Conservation (phyloP, 768 basidiomycete genomes). For the Tremella yokohamensis region DNA sequence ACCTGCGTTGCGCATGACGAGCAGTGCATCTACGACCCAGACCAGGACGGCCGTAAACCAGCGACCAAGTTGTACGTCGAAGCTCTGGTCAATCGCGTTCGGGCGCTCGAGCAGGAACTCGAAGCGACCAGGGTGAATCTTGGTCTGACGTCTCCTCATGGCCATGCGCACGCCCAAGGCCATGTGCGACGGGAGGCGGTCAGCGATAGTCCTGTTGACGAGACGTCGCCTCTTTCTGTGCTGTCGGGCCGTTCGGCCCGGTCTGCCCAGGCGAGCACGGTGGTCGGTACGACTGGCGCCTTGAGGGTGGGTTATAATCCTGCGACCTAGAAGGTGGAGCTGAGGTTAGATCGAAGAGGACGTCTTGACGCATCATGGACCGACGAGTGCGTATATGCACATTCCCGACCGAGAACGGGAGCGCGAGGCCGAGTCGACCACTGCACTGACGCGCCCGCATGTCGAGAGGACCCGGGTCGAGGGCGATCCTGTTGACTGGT, state of each 20-base stretch:
- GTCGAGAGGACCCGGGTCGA: neutral
- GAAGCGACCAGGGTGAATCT: conserved; percentile 5
- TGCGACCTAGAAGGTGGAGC: too few relatives aligned
- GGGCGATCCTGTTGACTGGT: neutral
- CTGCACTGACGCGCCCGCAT: neutral
- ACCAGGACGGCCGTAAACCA: conserved; percentile 43
- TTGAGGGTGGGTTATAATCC: neutral
- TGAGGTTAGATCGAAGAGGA: conserved; percentile 8
- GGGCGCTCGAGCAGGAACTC: conserved; percentile 32
- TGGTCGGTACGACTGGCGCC: neutral
- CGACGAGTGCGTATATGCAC: conserved; percentile 22
- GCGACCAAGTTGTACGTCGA: conserved; percentile 41
- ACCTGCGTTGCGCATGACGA: conserved; percentile 44
- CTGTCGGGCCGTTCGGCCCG: neutral
- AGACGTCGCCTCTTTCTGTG: neutral
- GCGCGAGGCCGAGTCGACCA: neutral
- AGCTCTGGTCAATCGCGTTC: conserved; percentile 36
- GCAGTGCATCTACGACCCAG: conserved; percentile 41
- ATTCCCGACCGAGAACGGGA: conserved; percentile 8
- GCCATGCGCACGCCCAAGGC: conserved; percentile 6
- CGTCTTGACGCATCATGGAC: conserved; percentile 12
- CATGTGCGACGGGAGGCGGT: conserved; percentile 9
- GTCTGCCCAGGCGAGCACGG: neutral
- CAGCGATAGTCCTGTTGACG: conserved; percentile 7
- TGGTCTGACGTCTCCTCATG: conserved; percentile 28